A percentile compares a stretch with the other conserved stretches of the same genome.
Evolutionary conservation across 768 basidiomycete genomes (phyloP).

Genomic region (Hemileccinum impolitum): DNA sequence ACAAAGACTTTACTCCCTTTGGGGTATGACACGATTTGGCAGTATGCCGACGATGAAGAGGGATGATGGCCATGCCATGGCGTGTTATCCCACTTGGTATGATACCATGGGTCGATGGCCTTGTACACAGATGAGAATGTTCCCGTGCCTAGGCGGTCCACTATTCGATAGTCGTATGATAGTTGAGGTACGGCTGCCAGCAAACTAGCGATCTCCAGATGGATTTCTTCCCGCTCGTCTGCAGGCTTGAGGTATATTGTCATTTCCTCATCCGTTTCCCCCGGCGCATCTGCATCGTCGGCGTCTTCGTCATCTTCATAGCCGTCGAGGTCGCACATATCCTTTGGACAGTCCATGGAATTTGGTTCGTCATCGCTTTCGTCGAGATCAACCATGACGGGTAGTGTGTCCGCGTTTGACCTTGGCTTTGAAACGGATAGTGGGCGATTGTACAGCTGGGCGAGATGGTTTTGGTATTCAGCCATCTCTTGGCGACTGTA

Average conservation of each 20-base stretch:
- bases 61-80: slow-evolving; percentile 72
- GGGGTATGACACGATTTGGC: slow-evolving; percentile 49
- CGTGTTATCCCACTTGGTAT: slow-evolving; percentile 72
- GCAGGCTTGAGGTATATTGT: slow-evolving; percentile 53
- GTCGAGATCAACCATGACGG: slow-evolving; percentile 43
- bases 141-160: slow-evolving; percentile 93
- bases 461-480: slow-evolving; percentile 51
- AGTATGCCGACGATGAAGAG: slow-evolving; percentile 58
- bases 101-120: slow-evolving; percentile 76
- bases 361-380: slow-evolving; percentile 40
- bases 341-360: slow-evolving; percentile 37
- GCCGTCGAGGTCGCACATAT: slow-evolving; percentile 34
- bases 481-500: slow-evolving; percentile 41
- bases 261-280: slow-evolving; percentile 58
- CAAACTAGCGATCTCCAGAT: slow-evolving; percentile 73
- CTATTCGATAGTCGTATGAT: slow-evolving; percentile 62
- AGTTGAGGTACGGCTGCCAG: slow-evolving; percentile 65
- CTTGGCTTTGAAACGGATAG: slow-evolving; percentile 19
- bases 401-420: slow-evolving; percentile 22
- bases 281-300: slow-evolving; percentile 30
- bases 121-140: slow-evolving; percentile 99
- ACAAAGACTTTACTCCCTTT: slow-evolving; percentile 65
- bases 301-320: slow-evolving; percentile 36
- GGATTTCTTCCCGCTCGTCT: slow-evolving; percentile 73
- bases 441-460: slow-evolving; percentile 37